Evolutionary conservation across 768 basidiomycete species (phyloP), one percentile per base, ranked within the genome.

Genomic region (Russula dissimulans): DNA sequence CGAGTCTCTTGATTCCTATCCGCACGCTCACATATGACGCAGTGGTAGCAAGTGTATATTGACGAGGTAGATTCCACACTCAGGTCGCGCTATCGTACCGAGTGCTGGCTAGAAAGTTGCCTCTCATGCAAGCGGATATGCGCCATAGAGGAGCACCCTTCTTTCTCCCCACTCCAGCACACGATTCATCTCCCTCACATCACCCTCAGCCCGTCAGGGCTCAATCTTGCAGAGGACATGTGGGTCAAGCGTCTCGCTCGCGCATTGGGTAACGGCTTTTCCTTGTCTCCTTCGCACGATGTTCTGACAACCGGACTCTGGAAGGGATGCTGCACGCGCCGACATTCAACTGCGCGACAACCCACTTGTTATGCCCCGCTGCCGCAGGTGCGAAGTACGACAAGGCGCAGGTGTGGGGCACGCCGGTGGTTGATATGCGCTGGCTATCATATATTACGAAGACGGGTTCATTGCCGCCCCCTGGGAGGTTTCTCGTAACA

Each of bases 21-120:
- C 26, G 48, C 32, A 32, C 36, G 4, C 43, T 61, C 49, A 52
- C 22, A 34, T 15, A 54, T 47, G 14, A 12, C n/a, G 0, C 39
- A 91, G 89, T 66, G 89, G 87, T 31, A 88, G 85, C 65, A 82
- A 82, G 62, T 88, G n/a, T 89, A 78, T 64, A 73, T 71, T 3
- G 77, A 79, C 36, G 87, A 89, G 68, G 68, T 71, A 5, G 82
- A 84, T 55, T 71, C 74, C 7, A 11, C 39, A 0, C 66, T 76
- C 63, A 77, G 80, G 48, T 56, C 65, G 3, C 85, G 83, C 65
- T 91, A 84, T 67, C 81, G 93, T 46, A 95, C 94, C 0, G 94
- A 97, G 71, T 95, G 91, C 69, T 97, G 94, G 94, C 76, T 97
- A 1, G 94, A 97, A 70, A 81, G 81, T 46, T 95, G 90, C 66